Evolutionary conservation across 805 yeast genomes (phyloP), one percentile per base, ranked within the genome.

Genomic region (Metschnikowia shivogae): DNA sequence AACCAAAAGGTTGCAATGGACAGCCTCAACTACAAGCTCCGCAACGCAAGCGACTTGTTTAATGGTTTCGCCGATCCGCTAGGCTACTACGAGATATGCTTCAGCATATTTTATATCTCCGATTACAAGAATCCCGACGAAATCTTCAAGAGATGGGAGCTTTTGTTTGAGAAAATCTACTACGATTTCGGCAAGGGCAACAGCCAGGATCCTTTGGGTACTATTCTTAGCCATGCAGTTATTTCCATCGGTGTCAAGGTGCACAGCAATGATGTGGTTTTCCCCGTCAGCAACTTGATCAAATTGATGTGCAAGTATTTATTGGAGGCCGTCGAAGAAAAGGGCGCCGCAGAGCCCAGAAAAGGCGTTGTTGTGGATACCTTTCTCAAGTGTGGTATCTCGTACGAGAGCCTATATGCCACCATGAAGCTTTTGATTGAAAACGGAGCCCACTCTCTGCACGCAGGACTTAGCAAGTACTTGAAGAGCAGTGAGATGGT

Each of bases 61-160:
- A 92, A 93, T 66, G 84, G 80, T 51, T 92, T 76, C 64, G 88
- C 96, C 10, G 90, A 86, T 56, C 96, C 95, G 20, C 69, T 90
- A 49, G 92, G 92, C 6, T 92, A 90, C 60, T 82, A 83, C 63
- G 96, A 87, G 54, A 72, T 92, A 41, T 85, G 95, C 49, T 72
- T 90, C 47, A 65, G 80, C 34, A 82, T 89, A 12, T 87, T 86
- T 72, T 86, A 87, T 59, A 78, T 85, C 11, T 82, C 97, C 3
- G 97, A 92, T 59, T 84, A 84, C 63, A 80, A 92, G 58, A 87
- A 87, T 57, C 74, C 82, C 10, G 96, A 87, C 53, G 96, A 87
- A 61, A 85, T 92, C 43, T 67, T 81, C 53, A 77, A 81, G 44
- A 81, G 89, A 64, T 92, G 97, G 96, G 81, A 78, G 50, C 77